phyloP scores from a whole-genome alignment of 768 basidiomycete genomes.

The Podaxis rugospora region DNA sequence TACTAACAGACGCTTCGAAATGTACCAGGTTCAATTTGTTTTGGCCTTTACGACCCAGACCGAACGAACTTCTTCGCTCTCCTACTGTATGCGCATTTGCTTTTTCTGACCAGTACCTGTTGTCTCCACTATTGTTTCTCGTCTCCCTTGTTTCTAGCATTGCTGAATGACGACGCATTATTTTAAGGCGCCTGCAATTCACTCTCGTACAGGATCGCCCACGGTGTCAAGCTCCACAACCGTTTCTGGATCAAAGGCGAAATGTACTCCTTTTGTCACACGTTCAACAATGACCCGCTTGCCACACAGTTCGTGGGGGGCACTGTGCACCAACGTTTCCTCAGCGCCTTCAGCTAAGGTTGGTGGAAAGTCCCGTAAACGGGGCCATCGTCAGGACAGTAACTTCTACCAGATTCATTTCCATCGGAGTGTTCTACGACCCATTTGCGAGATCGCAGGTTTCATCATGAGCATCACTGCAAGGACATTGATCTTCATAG shows the following conservation, averaged over 20 bases:
- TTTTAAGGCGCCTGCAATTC: conserved; percentile 54
- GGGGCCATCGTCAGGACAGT: conserved; percentile 36
- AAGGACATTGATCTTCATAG: conserved; percentile 51
- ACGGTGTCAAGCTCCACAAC: conserved; percentile 36
- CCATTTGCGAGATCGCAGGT: conserved; percentile 20
- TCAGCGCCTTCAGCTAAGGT: conserved; percentile 51
- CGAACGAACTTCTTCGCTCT: no score
- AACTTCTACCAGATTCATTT: conserved; percentile 17
- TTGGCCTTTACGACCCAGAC: no score
- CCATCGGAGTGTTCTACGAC: neutral
- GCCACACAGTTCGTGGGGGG: conserved; percentile 44
- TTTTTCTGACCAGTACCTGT: no score
- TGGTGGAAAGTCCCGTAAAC: conserved; percentile 60
- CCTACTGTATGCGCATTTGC: no score
- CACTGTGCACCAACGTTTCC: conserved; percentile 53
- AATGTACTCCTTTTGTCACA: conserved; percentile 54
- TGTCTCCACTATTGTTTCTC: no score
- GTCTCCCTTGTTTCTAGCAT: conserved; percentile 22
- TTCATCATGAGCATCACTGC: conserved; percentile 44
- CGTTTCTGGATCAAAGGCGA: conserved; percentile 60
- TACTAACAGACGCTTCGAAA: neutral
- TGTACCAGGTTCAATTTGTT: neutral
- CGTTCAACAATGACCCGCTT: conserved; percentile 39
- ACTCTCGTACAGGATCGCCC: conserved; percentile 35
- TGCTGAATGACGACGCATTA: conserved; percentile 23